Evolutionary conservation across 2,329 filamentous ascomycete species (phyloP).

Genomic region (Aspergillus fijiensis): DNA sequence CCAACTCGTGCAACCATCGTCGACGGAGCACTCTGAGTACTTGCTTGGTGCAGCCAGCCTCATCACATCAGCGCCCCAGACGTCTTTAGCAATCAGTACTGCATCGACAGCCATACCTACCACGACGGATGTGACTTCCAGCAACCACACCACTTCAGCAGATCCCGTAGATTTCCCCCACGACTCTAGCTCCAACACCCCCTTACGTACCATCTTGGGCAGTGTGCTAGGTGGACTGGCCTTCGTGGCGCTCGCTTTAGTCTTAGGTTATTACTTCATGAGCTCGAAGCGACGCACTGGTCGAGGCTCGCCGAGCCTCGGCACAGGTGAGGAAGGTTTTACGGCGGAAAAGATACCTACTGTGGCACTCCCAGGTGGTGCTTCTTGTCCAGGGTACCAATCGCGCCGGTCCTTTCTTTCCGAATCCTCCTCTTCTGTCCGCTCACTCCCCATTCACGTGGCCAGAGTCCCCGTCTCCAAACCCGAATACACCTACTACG

Average conservation of each 20-base stretch:
- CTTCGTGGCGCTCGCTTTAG: conserved; percentile 23
- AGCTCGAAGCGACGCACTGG: conserved; percentile 23
- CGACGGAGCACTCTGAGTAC: background rate
- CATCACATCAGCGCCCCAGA: background rate
- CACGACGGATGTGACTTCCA: conserved; percentile 1
- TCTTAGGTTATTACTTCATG: conserved; percentile 25
- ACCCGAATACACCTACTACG: background rate
- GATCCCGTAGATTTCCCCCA: conserved; percentile 2
- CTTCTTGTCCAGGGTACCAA: conserved; percentile 15
- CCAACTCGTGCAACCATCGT: background rate
- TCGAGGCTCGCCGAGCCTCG: conserved; percentile 5
- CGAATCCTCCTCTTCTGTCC: conserved; percentile 9
- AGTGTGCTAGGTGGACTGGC: conserved; percentile 29
- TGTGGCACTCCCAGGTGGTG: conserved; percentile 17
- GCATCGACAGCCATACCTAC: conserved; percentile 2
- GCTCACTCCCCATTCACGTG: conserved; percentile 13
- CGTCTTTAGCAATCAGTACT: background rate
- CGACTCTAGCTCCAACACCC: background rate
- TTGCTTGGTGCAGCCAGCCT: background rate
- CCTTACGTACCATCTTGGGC: conserved; percentile 29
- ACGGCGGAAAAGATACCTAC: conserved; percentile 14
- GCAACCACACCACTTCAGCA: conserved; percentile 1
- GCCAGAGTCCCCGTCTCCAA: background rate
- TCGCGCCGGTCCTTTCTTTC: conserved; percentile 12
- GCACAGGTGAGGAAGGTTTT: conserved; percentile 21